These are phyloP conservation scores for Ceratocystis eucalypticola DNA, from an alignment of 2,329 filamentous ascomycete species.

Conservation along the genomic window DNA sequence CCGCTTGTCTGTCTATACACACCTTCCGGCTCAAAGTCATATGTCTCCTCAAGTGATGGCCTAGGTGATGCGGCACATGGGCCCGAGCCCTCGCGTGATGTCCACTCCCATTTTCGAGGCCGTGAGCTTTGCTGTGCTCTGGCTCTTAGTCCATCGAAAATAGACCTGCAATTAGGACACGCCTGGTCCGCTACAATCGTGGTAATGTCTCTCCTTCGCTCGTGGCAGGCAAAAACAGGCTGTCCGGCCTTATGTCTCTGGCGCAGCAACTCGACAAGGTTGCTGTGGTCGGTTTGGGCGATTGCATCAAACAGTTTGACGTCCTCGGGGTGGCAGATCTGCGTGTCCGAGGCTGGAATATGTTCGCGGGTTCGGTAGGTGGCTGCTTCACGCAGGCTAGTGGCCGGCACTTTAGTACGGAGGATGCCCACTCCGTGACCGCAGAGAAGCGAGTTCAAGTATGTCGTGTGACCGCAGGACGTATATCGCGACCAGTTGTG, in stretches of 20 bases:
- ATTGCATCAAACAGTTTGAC: background rate
- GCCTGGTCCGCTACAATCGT: background rate
- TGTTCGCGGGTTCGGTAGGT: constrained; percentile 4
- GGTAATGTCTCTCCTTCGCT: background rate
- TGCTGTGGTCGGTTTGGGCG: background rate
- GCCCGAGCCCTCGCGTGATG: background rate
- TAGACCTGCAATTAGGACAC: background rate
- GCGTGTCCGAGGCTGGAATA: background rate
- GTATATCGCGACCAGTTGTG: constrained; percentile 10
- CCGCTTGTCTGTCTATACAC: constrained; percentile 1
- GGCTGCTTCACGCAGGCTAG: background rate
- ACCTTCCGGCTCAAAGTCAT: background rate
- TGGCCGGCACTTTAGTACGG: constrained; percentile 2
- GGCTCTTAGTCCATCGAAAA: background rate
- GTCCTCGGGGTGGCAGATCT: background rate
- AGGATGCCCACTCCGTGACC: constrained; percentile 1
- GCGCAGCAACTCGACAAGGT: constrained; percentile 28
- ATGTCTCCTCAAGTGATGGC: background rate
- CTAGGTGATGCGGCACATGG: background rate
- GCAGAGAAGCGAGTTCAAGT: background rate
- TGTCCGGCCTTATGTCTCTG: constrained; percentile 33
- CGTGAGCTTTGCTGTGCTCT: background rate
- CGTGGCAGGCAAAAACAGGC: constrained; percentile 26
- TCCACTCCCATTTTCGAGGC: background rate
- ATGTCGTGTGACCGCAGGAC: constrained; percentile 4